Percentiles rank a stretch among this genome's conserved stretches.
Conservation (phyloP, 2,329 filamentous ascomycete species). For the Clonostachys solani region DNA sequence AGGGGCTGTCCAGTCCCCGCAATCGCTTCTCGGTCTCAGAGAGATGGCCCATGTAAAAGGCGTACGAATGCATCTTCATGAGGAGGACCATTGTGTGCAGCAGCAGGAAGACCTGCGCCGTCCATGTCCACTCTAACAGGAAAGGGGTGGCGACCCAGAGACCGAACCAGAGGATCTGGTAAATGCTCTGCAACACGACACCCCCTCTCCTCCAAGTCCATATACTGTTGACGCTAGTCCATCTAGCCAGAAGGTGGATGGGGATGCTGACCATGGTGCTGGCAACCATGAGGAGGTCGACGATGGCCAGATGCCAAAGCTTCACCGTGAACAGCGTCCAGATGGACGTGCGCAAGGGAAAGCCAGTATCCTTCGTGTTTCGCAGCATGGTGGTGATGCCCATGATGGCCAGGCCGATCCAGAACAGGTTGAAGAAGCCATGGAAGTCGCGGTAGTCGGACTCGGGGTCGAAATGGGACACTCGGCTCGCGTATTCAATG, state of each 20-base stretch:
- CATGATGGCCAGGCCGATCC: constrained; percentile 96
- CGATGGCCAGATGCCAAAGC: constrained; percentile 79
- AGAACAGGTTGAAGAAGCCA: constrained; percentile 97
- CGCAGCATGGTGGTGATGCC: constrained; percentile 89
- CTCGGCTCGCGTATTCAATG: constrained; percentile 82
- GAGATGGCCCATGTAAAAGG: constrained; percentile 96
- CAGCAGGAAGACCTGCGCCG: constrained; percentile 89
- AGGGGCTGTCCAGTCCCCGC: constrained; percentile 72
- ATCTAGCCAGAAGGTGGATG: constrained; percentile 65
- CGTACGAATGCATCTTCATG: constrained; percentile 99
- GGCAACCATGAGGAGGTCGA: constrained; percentile 80
- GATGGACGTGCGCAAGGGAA: constrained; percentile 78
- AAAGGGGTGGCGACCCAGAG: constrained; percentile 88
- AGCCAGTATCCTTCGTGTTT: constrained; percentile 91
- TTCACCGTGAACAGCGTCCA: constrained; percentile 87
- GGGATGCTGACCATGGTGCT: constrained; percentile 70
- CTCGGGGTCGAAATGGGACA: constrained; percentile 91
- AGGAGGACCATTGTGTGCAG: constrained; percentile 86
- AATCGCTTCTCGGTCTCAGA: constrained; percentile 82
- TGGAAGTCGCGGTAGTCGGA: constrained; percentile 93
- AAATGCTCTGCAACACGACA: constrained; percentile 78
- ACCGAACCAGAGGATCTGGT: constrained; percentile 72
- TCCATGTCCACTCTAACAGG: constrained; percentile 88
- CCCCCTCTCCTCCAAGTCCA: constrained; percentile 74
- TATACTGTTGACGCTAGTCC: constrained; percentile 37